Evolutionary conservation across 2,329 filamentous ascomycete genomes (phyloP).

Genomic region (Colletotrichum shisoi): DNA sequence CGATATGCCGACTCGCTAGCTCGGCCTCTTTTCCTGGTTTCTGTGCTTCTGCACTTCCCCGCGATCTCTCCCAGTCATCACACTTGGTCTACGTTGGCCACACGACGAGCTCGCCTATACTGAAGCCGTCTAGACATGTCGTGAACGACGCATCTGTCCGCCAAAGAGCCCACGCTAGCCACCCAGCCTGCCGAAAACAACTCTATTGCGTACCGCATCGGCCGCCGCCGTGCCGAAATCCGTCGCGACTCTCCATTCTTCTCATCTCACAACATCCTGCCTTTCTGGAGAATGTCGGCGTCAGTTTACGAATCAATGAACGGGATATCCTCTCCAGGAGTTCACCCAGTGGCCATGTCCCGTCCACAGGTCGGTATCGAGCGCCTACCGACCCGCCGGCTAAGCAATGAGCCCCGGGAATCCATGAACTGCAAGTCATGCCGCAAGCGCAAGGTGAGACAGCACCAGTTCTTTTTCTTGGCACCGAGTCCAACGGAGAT

Average conservation of each 20-base stretch:
- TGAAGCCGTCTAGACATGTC: constrained; percentile 27
- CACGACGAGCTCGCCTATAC: constrained; percentile 1
- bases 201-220: constrained; percentile 1
- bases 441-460: constrained; percentile 82
- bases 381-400: constrained; percentile 73
- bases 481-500: background rate
- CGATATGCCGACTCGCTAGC: constrained; percentile 29
- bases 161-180: constrained; percentile 13
- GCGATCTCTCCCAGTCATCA: background rate
- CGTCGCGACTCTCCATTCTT: background rate
- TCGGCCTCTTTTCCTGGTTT: constrained; percentile 26
- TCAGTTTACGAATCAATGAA: constrained; percentile 54
- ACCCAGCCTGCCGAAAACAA: constrained; percentile 18
- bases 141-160: constrained; percentile 18
- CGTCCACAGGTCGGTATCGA: constrained; percentile 83
- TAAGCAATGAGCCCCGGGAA: constrained; percentile 80
- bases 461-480: background rate
- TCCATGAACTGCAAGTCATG: constrained; percentile 97
- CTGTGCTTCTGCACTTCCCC: constrained; percentile 34
- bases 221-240: background rate
- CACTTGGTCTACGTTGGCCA: background rate
- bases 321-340: constrained; percentile 53
- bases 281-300: constrained; percentile 49
- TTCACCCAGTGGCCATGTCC: constrained; percentile 66
- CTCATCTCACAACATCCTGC: background rate